Base-by-base conservation (phyloP, 768 basidiomycete genomes). In the Suillus fuscotomentosus region DNA sequence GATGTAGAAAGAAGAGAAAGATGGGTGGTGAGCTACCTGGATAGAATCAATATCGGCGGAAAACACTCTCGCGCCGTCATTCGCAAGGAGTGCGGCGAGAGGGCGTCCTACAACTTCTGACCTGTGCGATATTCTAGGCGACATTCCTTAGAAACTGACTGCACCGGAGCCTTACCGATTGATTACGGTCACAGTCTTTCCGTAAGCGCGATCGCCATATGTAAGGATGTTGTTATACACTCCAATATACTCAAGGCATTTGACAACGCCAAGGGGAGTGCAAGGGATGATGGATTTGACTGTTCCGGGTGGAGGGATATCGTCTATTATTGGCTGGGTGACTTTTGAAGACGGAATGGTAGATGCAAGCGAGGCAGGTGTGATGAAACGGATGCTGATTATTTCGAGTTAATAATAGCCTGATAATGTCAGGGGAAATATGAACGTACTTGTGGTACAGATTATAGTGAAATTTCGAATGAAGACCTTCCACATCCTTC, bases 201-300 rank as follows among this genome's bases (percentile, higher is more conserved):
- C 95, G 71, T 94, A 95, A 9, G 95, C 96, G 39, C 96, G 86
- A 76, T 98, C 95, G 41, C 97, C 97, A 74, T 97, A 98, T 1
- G 91, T 88, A 17, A 99, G 83, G 69, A 98, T 84, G 68, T 78
- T 89, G 79, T 98, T 98, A 81, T 99, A 99, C 15, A 99, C 94
- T 11, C 95, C 91, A 48, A 90, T 82, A 72, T 89, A 84, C 74
- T 99, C 97, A 27, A 99, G 82, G 66, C 88, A 92, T 78, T 99
- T 99, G 68, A 99, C 96, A 71, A 98, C 91, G 3, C 95, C 97
- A 13, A 99, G 85, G 0, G 97, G 96, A 5, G 97, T 99, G 76
- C 97, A 99, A 0, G 97, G 97, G 42, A 99, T 85, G 72, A 99
- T 94, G 5, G 95, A 97, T 77, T 99, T 99, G 71, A 97, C 94